Evolutionary conservation across 768 basidiomycete genomes (phyloP), one percentile per base, ranked within the genome.

Genomic region (Paxillus rubicundulus): DNA sequence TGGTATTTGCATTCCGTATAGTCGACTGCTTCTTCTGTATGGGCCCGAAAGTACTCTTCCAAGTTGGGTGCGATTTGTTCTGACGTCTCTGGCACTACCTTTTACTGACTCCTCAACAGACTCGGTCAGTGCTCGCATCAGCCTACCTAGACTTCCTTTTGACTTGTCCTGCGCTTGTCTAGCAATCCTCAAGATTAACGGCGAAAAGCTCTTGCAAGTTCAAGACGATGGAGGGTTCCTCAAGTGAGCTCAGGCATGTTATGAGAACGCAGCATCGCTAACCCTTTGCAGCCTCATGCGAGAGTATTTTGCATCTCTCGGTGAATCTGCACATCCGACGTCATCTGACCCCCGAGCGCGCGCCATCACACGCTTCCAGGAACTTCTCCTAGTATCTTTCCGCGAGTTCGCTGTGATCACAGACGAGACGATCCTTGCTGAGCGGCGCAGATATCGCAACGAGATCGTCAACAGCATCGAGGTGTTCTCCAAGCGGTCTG

Each of bases 1-100:
- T 98, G 82, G 85, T 99, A 38, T 99, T 98, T 63, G 96, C 96
- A 0, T 99, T 97, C 77, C 84, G 97, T 30, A 91, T 97, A 64
- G 92, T 95, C 2, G 95, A 98, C 67, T 98, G 95, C 67, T 95
- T 98, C 76, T 87, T 98, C 73, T 94, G 93, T 60, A 98, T 99
- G 96, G 97, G 97, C 0, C 92, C 95, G 0, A 98, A 96, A 62
- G 97, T 99, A 2, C 74, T 99, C 38, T 99, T 99, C 76, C 97
- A 99, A 82, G 92, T 99, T 49, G 96, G 94, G 92, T 94, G 67
- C 72, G 46, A 42, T 43, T 45, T 56, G 39, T 47, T 38, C 32
- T 33, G 20, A 28, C 13, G 2, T n/a, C 9, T 51, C 9, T 36
- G 38, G 28, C 47, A 18, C 10, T 42, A 12, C 12, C 47, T 30